Conservation (phyloP, 306 rosid species). For the Malus fusca region DNA sequence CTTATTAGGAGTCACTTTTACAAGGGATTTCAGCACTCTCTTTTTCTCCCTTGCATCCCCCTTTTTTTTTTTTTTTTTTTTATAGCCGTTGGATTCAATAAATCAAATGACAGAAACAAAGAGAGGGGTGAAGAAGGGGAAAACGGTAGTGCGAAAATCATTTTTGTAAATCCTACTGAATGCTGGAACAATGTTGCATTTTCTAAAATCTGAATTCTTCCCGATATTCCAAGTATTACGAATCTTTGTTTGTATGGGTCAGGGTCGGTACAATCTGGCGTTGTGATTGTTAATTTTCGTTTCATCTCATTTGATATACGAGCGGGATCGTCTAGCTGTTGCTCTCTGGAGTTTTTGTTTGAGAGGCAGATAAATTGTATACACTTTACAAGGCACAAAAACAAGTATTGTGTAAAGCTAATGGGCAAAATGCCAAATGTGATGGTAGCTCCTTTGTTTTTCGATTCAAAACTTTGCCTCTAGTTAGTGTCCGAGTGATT, state of each 20-base stretch:
- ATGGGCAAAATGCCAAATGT: too few relatives aligned
- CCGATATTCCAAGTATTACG: not conserved
- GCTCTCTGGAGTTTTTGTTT: not conserved
- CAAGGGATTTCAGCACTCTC: not conserved
- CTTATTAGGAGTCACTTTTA: not conserved
- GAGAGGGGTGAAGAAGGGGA: not conserved
- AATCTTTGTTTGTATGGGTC: not conserved
- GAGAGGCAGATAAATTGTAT: not conserved
- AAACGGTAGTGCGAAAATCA: too few relatives aligned
- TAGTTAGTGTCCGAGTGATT: not conserved
- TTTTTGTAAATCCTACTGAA: not conserved
- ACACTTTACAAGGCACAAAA: not conserved
- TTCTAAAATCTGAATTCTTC: not conserved
- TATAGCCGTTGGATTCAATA: not conserved
- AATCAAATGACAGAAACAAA: not conserved
- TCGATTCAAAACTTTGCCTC: not conserved
- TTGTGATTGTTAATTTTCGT: not conserved
- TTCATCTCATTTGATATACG: not conserved
- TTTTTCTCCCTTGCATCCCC: not conserved
- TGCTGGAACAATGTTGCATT: not conserved
- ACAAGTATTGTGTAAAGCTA: not conserved
- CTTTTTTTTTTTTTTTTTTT: too few relatives aligned
- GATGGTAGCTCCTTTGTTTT: too few relatives aligned
- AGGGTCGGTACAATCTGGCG: not conserved
- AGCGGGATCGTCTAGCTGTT: not conserved